Evolutionary conservation across 139 green algal genomes (phyloP).

Genomic region (Chlorella sp.): DNA sequence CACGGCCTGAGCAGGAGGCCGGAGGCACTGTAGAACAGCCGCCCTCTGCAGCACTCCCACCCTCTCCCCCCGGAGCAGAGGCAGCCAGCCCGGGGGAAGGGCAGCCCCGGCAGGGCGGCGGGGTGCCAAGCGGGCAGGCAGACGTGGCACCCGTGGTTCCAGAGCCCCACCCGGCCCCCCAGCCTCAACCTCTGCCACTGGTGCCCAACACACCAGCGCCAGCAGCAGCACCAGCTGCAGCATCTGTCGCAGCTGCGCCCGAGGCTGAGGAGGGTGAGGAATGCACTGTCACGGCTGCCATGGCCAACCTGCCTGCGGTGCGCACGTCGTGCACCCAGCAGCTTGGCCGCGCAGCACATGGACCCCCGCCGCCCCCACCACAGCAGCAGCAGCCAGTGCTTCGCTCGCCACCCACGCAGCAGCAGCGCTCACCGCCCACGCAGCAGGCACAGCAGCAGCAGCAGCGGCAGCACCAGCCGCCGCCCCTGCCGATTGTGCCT

Average conservation of each 20-base stretch:
- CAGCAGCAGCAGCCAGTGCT: background rate
- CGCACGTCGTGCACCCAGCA: background rate
- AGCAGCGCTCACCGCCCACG: background rate
- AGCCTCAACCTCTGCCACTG: no score
- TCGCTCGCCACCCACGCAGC: background rate
- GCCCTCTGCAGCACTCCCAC: no score
- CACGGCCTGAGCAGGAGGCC: background rate
- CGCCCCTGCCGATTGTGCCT: slow-evolving; percentile 21
- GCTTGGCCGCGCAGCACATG: background rate
- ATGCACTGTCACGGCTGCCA: background rate
- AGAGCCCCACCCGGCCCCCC: no score
- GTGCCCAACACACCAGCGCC: background rate
- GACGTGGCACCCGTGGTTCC: no score
- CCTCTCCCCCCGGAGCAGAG: no score
- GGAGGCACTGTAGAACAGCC: no score
- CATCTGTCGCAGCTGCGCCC: no score
- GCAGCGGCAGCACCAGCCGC: background rate
- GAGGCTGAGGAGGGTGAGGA: background rate
- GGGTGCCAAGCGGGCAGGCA: no score
- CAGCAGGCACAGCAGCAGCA: background rate
- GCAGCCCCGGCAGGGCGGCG: background rate
- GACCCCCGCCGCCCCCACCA: background rate
- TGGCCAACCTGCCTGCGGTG: slow-evolving; percentile 19
- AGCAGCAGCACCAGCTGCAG: background rate
- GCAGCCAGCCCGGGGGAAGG: background rate